These are phyloP conservation scores for Phytopythium sindhum DNA, from an alignment of 352 stramenopile species.

Conservation along the genomic window DNA sequence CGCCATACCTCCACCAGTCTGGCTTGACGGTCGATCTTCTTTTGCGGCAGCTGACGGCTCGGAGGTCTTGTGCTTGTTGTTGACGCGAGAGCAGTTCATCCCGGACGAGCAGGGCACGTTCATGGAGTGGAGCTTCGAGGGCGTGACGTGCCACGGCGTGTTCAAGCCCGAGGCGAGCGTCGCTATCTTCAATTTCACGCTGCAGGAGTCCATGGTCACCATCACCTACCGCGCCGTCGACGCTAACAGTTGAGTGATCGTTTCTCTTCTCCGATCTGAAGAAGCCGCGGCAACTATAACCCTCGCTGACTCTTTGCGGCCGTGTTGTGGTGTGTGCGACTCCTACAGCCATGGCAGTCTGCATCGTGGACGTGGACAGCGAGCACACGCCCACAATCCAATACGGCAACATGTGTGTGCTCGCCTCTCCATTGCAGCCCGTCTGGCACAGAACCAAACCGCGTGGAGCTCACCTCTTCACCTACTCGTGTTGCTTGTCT, in stretches of 20 bases:
- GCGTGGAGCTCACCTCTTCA: not conserved
- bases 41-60: not conserved
- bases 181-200: constrained; percentile 80
- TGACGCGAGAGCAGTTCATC: constrained; percentile 49
- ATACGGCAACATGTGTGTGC: constrained; percentile 78
- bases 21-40: not conserved
- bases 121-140: constrained; percentile 86
- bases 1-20: not conserved
- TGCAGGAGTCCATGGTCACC: constrained; percentile 82
- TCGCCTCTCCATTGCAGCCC: not conserved
- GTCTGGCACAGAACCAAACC: not conserved
- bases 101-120: constrained; percentile 73
- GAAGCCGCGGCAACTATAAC: not conserved
- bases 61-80: constrained; percentile 3
- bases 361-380: constrained; percentile 81
- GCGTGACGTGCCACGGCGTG: constrained; percentile 76
- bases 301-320: not conserved
- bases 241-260: constrained; percentile 48
- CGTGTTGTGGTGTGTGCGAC: not conserved
- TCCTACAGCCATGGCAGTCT: constrained; percentile 69
- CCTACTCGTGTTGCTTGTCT: not conserved
- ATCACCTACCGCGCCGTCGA: constrained; percentile 82
- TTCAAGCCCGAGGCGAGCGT: constrained; percentile 80
- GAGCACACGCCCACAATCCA: constrained; percentile 79
- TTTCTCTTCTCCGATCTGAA: not conserved